Conservation (phyloP, 2,329 filamentous ascomycete genomes). For the Calonectria pseudoturangicola region DNA sequence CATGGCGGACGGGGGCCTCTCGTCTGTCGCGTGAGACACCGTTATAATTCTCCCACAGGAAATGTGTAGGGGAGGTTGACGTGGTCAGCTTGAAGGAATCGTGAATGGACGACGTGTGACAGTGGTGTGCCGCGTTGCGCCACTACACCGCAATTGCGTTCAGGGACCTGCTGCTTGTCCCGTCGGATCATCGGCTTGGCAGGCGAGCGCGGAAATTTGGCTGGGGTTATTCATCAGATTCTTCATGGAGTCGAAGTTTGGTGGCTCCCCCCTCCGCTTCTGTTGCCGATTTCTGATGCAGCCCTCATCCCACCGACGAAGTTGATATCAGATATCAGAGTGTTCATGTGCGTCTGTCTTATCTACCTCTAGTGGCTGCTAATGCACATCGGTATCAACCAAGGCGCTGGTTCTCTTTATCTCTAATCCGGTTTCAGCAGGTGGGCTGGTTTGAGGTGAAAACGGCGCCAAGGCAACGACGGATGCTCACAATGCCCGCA, state of each 20-base stretch:
- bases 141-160: conserved; percentile 17
- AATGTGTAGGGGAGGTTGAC: conserved; percentile 2
- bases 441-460: background rate
- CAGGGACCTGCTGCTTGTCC: conserved; percentile 1
- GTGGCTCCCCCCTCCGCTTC: conserved; percentile 22
- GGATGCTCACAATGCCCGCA: conserved; percentile 7
- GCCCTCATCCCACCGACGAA: background rate
- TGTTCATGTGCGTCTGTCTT: conserved; percentile 12
- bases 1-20: background rate
- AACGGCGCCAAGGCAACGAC: conserved; percentile 4
- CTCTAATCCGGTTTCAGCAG: conserved; percentile 17
- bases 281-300: background rate
- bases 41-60: conserved; percentile 6
- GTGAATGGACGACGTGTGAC: background rate
- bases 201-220: conserved; percentile 23
- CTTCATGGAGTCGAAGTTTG: conserved; percentile 1
- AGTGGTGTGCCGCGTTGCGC: conserved; percentile 9
- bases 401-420: conserved; percentile 11
- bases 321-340: conserved; percentile 3
- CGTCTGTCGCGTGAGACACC: conserved; percentile 13
- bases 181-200: conserved; percentile 17
- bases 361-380: conserved; percentile 34
- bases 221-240: conserved; percentile 21
- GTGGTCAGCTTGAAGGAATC: conserved; percentile 14
- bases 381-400: conserved; percentile 26